Evolutionary conservation across 2,329 filamentous ascomycete genomes (phyloP), one percentile per base, ranked within the genome.

Genomic region (Aciculosporium take): DNA sequence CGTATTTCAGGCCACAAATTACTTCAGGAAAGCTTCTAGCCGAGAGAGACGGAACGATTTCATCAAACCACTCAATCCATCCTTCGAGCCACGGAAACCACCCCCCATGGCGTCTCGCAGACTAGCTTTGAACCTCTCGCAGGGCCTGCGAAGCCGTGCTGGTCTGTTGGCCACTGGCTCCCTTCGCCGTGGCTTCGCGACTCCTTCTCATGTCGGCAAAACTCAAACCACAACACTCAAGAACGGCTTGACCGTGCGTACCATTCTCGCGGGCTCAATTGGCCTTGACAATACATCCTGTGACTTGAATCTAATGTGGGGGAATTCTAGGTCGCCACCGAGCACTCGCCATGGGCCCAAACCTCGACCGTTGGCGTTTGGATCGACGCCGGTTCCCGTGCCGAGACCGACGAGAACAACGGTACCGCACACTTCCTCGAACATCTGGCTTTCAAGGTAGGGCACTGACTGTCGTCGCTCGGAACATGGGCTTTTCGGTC

Each of bases 361-460:
- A 96, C 91, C 48, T 94, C 88, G 58, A 96, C 89, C 42, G 88
- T 96, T 58, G 91, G 91, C 64, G 86, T 98, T 53, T 98, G 91
- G 88, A 98, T 98, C 65, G 93, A 98, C 69, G 89, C 93, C 64
- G 91, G 91, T 63, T 95, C 87, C 67, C 79, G 91, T 67, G 87
- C 91, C 65, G 91, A 98, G 76, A 98, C 91, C 56, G 81, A 91
- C 69, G 87, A 87, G 78, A 96, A 85, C 61, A 98, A 96, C 72
- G 91, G 91, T 68, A 98, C 91, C 57, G 91, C 91, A 60, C 91
- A 98, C 73, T 98, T 98, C 76, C 79, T 98, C 57, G 91, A 98
- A 76, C 91, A 98, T 73, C 78, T 98, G 66, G 93, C 93, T 57
- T 98, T 98, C 81, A 98, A 98, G 85, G 87, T 94, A 75, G 54